phyloP scores from a whole-genome alignment of 2,329 filamentous ascomycete species.

The Xylaria sp. region DNA sequence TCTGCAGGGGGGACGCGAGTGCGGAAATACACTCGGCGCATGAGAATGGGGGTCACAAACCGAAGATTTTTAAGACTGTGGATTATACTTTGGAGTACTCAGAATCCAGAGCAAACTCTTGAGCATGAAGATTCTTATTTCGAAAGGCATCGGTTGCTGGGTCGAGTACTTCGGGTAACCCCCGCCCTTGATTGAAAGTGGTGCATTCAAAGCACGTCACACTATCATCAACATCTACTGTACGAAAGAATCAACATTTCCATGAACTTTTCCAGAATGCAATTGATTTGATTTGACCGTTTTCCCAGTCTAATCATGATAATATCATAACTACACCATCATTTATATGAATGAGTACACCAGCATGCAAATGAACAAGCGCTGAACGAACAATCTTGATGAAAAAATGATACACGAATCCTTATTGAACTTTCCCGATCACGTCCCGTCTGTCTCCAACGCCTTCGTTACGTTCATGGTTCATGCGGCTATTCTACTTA shows the following conservation, averaged over 20 bases:
- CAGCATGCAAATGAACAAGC: background rate
- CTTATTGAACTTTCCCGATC: background rate
- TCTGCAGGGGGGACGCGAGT: slow-evolving; percentile 31
- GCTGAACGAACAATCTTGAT: background rate
- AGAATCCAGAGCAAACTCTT: background rate
- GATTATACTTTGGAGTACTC: slow-evolving; percentile 47
- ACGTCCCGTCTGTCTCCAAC: background rate
- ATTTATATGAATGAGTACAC: background rate
- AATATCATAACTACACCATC: background rate
- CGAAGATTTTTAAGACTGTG: slow-evolving; percentile 45
- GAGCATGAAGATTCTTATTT: background rate
- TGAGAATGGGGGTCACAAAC: slow-evolving; percentile 33
- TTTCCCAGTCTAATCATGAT: background rate
- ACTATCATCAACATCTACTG: background rate
- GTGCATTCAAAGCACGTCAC: background rate
- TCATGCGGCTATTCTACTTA: background rate
- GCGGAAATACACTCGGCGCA: slow-evolving; percentile 35
- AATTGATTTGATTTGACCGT: background rate
- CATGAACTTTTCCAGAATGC: background rate
- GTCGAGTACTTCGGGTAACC: background rate
- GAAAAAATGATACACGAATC: background rate
- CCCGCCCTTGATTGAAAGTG: no score
- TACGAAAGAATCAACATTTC: background rate
- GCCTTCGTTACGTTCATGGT: background rate
- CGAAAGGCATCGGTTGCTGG: background rate